Evolutionary conservation across 495 filamentous ascomycete species (phyloP).

Genomic region (Cetradonia linearis): DNA sequence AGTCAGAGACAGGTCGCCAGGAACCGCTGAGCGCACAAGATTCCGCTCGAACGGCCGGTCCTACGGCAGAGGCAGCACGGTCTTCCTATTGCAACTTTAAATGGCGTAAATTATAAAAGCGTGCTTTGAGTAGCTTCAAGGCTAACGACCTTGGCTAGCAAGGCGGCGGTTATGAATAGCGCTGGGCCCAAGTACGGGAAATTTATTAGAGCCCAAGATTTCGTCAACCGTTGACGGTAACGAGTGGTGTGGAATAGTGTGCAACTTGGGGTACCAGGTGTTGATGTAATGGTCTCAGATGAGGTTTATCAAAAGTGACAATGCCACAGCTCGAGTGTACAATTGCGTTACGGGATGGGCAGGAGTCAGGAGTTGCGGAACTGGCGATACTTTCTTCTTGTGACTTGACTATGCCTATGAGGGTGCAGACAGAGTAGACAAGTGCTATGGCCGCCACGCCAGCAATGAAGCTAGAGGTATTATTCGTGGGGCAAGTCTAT

Average conservation of each 20-base stretch:
- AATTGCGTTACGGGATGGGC: conserved; percentile 4
- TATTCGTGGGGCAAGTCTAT: conserved; percentile 24
- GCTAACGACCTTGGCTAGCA: conserved; percentile 14
- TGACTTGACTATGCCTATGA: neutral
- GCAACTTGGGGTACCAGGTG: conserved; percentile 7
- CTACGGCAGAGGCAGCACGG: conserved; percentile 10
- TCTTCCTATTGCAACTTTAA: conserved; percentile 11
- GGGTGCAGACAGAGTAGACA: conserved; percentile 6
- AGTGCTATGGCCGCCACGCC: conserved; percentile 21
- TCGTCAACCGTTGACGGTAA: conserved; percentile 7
- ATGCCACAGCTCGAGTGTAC: neutral
- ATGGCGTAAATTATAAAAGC: conserved; percentile 16
- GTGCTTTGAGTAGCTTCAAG: conserved; percentile 13
- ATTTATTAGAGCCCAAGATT: conserved; percentile 18
- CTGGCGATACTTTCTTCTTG: conserved; percentile 4
- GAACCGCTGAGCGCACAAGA: conserved; percentile 5
- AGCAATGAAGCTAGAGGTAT: conserved; percentile 20
- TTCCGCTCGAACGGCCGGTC: conserved; percentile 15
- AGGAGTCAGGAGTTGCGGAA: conserved; percentile 2
- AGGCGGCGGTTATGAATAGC: conserved; percentile 18
- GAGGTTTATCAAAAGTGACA: conserved; percentile 3
- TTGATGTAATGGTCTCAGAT: conserved; percentile 1
- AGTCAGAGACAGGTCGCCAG: neutral
- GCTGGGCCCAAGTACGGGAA: conserved; percentile 17
- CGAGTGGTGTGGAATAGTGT: conserved; percentile 3